Base-by-base conservation (phyloP, 192 early-diverging fungal genomes). In the Coemansia sp. region DNA sequence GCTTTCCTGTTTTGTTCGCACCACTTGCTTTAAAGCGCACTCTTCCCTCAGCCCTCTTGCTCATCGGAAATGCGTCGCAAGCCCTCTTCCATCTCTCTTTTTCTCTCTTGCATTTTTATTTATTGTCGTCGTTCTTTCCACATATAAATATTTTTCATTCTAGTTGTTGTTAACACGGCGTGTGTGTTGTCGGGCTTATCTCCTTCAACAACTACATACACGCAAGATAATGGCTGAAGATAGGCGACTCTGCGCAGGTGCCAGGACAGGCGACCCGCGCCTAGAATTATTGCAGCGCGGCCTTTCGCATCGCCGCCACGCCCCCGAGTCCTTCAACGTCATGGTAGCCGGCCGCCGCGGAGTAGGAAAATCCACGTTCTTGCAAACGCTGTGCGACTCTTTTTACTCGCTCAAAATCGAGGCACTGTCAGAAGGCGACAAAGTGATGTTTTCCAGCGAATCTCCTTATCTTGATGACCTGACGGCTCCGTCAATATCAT, bases 301-400 rank as follows among this genome's bases (percentile, higher is more conserved):
- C 23, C 69, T 82, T 38, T 75, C 80, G 1, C 58, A 39, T 37
- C 68, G 67, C 5, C 80, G 64, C 31, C 62, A 75, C 14, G 42
- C 69, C 17, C 69, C 67, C 17, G 80, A 77, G 64, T 53, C 80
- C 12, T 72, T 83, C 67, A 83, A 83, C 58, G 36, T 77, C 17
- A 68, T 83, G 67, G 75, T 83, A 10, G 80, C 61, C 17, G 80
- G 80, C 5, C 64, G 64, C 11, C 67, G 72, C 23, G 80, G 80
- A 12, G 91, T 92, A 1, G 92, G 92, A 25, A 94, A 94, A 63
- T 94, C 92, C 0, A 89, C 88, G 8, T 77, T 94, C 36, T 65
- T 94, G 4, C 92, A 94, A 66, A 86, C 87, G 1, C 45, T 93
- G 23, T 87, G 87, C 50, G 87, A 87, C 60, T 87, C 88, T n/a